Evolutionary conservation across 192 early-diverging fungal species (phyloP), one percentile per base, ranked within the genome.

Genomic region (Entophlyctis luteolus): DNA sequence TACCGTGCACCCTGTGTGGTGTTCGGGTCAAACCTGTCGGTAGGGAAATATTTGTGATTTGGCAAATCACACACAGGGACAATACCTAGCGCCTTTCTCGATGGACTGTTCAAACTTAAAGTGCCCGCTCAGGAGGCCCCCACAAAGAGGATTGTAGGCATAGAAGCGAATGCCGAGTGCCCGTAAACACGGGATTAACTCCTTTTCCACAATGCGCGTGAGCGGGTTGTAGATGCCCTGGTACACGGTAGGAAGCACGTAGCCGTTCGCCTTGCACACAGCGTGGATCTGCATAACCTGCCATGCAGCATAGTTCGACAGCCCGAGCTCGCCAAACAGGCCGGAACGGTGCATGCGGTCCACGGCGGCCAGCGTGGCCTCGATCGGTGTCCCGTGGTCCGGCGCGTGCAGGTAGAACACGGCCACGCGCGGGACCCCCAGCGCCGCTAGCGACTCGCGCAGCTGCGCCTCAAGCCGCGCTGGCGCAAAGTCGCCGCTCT

Each of bases 361-460:
- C 10, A 86, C 81, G 27, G 84, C 81, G 36, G 67, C 59, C 10
- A 82, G 55, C 1, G 83, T 86, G 6, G 72, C 67, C 49, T 75
- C 81, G 45, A 84, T 75, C 1, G 83, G 79, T 22, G 76, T 81
- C 0, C 71, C 50, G 59, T 79, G 68, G 48, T 86, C 85, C 2
- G 84, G 84, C 2, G 80, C 78, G 65, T 87, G 85, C 16, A 87
- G 69, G 56, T 87, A 87, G 52, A 87, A 83, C 12, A 86, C 77
- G 39, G 86, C 84, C 16, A 87, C 78, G 38, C 71, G 68, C 4
- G 73, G 52, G 2, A 60, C 56, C 2, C 77, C 71, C 54, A 87
- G 67, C 5, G 80, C 82, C 38, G 16, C 55, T 20, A 87, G 60
- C 0, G 79, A 80, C 16, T 59, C 73, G 14, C 42, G 47, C 14